Percentiles rank a stretch among this genome's conserved stretches.
phyloP scores from a whole-genome alignment of 108 stramenopile species.

The Pseudonitzschia delicatissima region DNA sequence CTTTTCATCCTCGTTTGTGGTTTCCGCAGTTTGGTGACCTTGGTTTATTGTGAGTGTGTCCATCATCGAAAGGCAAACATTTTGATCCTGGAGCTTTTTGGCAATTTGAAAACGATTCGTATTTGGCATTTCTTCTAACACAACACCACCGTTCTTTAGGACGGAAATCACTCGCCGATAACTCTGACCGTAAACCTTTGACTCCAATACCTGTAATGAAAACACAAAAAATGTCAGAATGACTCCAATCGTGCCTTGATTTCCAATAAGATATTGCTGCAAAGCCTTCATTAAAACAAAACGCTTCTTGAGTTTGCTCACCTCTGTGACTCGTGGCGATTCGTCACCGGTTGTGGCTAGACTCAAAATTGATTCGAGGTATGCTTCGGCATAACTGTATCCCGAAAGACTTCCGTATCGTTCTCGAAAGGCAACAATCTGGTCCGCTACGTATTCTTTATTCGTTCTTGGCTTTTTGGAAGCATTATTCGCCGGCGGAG shows the following conservation, averaged over 20 bases:
- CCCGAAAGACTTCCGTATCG: constrained; percentile 55
- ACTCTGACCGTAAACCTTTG: constrained; percentile 62
- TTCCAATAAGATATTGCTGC: no score
- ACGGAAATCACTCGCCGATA: constrained; percentile 67
- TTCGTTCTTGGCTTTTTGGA: constrained; percentile 45
- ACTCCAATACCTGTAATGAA: constrained; percentile 39
- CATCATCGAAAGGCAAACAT: constrained; percentile 81
- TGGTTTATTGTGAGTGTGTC: constrained; percentile 55
- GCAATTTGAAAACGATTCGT: constrained; percentile 48
- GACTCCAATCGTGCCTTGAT: no score
- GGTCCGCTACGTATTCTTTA: constrained; percentile 63
- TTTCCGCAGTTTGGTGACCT: background rate
- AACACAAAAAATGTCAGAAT: background rate
- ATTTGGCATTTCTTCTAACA: constrained; percentile 43
- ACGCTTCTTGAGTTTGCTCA: constrained; percentile 22
- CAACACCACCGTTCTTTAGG: constrained; percentile 70
- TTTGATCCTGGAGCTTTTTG: constrained; percentile 61
- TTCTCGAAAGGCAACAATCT: constrained; percentile 63
- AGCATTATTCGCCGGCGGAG: background rate
- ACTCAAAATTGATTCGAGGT: constrained; percentile 74
- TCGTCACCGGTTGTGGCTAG: constrained; percentile 76
- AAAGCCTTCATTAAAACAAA: no score
- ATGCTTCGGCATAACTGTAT: constrained; percentile 71
- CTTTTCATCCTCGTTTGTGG: constrained; percentile 7
- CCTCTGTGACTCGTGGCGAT: constrained; percentile 66